These are phyloP conservation scores for Oryza glumipatula DNA, from an alignment of 176 grass and related monocot species.

Conservation along the genomic window DNA sequence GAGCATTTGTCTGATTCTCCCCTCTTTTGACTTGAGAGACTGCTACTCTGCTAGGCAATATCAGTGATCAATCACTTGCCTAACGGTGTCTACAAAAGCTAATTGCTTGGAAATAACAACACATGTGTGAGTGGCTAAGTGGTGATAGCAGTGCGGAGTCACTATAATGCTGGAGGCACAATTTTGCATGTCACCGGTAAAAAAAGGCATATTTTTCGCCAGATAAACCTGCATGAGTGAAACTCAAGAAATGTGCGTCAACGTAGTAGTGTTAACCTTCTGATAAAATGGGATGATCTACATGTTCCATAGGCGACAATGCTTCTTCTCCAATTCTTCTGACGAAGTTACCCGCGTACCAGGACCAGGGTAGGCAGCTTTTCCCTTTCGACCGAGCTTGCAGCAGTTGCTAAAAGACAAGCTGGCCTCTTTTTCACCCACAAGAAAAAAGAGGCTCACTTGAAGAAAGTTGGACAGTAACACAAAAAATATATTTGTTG, in stretches of 20 bases:
- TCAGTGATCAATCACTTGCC: neutral
- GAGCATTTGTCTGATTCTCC: neutral
- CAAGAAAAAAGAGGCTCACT: neutral
- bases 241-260: constrained; percentile 34
- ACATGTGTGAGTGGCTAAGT: neutral
- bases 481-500: neutral
- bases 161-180: constrained; percentile 5
- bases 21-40: neutral
- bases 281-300: neutral
- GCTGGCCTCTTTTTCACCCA: constrained; percentile 27
- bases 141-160: neutral
- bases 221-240: constrained; percentile 16
- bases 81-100: neutral
- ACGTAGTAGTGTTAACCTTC: neutral
- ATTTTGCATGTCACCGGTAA: neutral
- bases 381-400: constrained; percentile 40
- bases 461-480: neutral
- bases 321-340: constrained; percentile 29
- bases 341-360: neutral
- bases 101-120: neutral
- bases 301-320: neutral
- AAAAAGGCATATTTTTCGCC: constrained; percentile 15
- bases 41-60: neutral
- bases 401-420: constrained; percentile 45
- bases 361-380: constrained; percentile 25